Evolutionary conservation across 2,329 filamentous ascomycete species (phyloP), one percentile per base, ranked within the genome.

Genomic region (Xylaria sp.): DNA sequence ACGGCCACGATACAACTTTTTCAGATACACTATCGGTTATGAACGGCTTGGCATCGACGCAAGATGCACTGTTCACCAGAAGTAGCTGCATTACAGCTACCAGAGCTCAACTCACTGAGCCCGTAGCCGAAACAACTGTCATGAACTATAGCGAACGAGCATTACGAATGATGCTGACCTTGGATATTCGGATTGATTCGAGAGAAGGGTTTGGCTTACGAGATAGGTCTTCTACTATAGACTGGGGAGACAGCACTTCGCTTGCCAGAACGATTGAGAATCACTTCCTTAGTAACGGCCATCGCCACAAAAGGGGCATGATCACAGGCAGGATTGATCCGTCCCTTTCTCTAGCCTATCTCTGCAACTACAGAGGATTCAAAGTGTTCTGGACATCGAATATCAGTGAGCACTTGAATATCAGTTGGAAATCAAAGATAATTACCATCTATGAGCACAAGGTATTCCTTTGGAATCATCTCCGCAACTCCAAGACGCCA

Each of bases 391-490:
- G 73, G 71, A 72, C 73, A 12, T 61, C 64, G 27, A 75, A 73
- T 45, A 60, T 75, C 14, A 64, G 64, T 36, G 71, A 68, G 9
- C 73, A 74, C 45, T 60, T 73, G 14, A 64, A 55, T 2, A 71
- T 73, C n/a, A 72, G 70, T 51, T 70, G 66, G 64, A 69, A 70
- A n/a, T 64, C 62, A 6, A 68, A 66, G 50, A 69, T 63, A 3
- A 61, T 74, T n/a, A 72, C 66, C 3, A 39, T 74, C 11, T 74
- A 73, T 50, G 72, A 75, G 59, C 72, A 74, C 64, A 73, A 75
- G 39, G 51, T 75, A 30, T 65, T 65, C 32, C 65, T 71, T 39
- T 64, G 56, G 67, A 72, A 73, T 24, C 73, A 73, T 48, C 56
- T 70, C 11, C 51, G 65, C 19, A 61, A 64, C 55, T 62, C 65